Conservation (phyloP, 352 stramenopile genomes). For the Pythium scleroteichum region DNA sequence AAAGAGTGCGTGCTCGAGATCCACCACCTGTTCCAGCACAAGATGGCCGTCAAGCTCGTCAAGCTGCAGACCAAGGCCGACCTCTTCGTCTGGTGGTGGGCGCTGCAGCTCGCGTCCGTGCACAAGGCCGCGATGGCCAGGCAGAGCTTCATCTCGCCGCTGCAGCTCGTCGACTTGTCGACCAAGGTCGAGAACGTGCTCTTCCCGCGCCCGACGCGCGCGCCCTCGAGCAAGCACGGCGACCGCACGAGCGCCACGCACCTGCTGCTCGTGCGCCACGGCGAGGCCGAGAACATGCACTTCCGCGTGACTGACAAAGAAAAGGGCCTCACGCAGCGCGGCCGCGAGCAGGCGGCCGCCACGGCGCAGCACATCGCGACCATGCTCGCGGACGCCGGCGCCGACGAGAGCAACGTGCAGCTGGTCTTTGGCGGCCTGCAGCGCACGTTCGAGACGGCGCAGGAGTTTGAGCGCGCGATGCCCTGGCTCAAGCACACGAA, state of each 20-base stretch:
- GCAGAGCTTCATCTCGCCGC: slow-evolving; percentile 39
- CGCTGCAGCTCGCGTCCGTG: slow-evolving; percentile 58
- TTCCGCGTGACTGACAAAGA: slow-evolving; percentile 74
- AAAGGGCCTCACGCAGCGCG: slow-evolving; percentile 65
- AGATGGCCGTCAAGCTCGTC: slow-evolving; percentile 36
- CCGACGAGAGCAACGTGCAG: slow-evolving; percentile 43
- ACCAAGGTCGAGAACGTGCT: slow-evolving; percentile 62
- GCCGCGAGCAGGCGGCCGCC: slow-evolving; percentile 54
- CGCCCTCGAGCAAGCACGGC: slow-evolving; percentile 2
- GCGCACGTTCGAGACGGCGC: slow-evolving; percentile 69
- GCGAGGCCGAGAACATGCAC: slow-evolving; percentile 83
- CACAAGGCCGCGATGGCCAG: slow-evolving; percentile 42
- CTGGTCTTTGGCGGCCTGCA: slow-evolving; percentile 69
- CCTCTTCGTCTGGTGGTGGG: slow-evolving; percentile 82
- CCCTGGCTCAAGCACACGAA: slow-evolving; percentile 63
- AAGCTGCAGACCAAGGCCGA: slow-evolving; percentile 55
- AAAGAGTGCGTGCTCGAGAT: slow-evolving; percentile 53
- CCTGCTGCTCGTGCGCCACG: slow-evolving; percentile 74
- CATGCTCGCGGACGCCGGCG: slow-evolving; percentile 37
- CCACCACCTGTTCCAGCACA: slow-evolving; percentile 59
- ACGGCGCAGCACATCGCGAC: slow-evolving; percentile 52
- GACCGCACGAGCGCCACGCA: slow-evolving; percentile 46
- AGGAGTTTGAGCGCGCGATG: slow-evolving; percentile 57
- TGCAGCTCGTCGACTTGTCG: slow-evolving; percentile 54
- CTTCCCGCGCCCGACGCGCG: slow-evolving; percentile 45